Evolutionary conservation across 768 basidiomycete genomes (phyloP), one percentile per base, ranked within the genome.

Genomic region (Trametes villosa): DNA sequence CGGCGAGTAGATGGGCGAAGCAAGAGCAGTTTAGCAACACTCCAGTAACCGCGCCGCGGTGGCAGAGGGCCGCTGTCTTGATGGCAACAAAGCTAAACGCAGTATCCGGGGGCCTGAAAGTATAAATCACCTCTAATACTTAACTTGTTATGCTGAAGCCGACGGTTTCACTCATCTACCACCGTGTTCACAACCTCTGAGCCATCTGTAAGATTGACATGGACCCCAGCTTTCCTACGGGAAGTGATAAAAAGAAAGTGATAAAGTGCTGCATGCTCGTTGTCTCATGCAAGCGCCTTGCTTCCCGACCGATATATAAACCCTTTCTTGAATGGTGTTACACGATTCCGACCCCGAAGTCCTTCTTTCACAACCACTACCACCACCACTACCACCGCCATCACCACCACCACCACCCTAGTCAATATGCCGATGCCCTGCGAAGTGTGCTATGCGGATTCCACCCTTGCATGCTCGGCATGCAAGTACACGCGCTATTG

Each of bases 401-500:
- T 29, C 26, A 9, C 26, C 4, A 30, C 29, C 13, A 46, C 4
- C 24, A 38, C 42, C 4, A 6, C 42, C 5, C 42, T 6, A 20
- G 18, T 17, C 42, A 44, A 6, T 24, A 53, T 59, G 50, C 13
- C 30, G 5, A 41, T 52, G 42, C 54, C 55, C 13, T 60, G 59
- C 40, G 34, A 44, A 34, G 46, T 57, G 8, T 60, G 63, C 46
- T 34, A 48, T 13, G 40, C 33, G 20, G 59, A 60, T 15, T 44
- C 59, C 7, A 20, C 49, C 3, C 59, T 58, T 15, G 57, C 46
- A 9, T 67, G 58, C 44, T 60, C 63, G 1, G 59, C 31, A 13
- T 63, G 64, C 58, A 65, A 65, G 42, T 54, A 53, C 17, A 46
- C 64, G n/a, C 57, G 54, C 3, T 63, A 65, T 47, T 63, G 63